Evolutionary conservation across 2,329 filamentous ascomycete species (phyloP), one percentile per base, ranked within the genome.

Genomic region (Claviceps capensis): DNA sequence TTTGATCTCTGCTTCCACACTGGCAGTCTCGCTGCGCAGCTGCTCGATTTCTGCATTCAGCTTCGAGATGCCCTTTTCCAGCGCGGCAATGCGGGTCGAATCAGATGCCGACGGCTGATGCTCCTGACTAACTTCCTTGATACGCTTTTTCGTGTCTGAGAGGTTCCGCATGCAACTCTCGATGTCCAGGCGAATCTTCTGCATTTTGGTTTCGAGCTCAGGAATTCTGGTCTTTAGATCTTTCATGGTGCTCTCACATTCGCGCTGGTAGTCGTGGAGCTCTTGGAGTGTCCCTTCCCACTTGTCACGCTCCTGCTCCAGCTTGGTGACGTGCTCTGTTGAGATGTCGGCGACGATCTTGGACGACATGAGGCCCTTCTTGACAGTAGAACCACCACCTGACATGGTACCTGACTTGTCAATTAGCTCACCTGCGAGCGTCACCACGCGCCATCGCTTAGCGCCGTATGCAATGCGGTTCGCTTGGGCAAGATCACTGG

Each of bases 371-470:
- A 89, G 82, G 0, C 94, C 94, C 63, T 84, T 88, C 60, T 91
- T 90, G 52, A 93, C 87, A 16, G 87, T 86, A 46, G 81, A 91
- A 52, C 93, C 93, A 75, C 93, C 93, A 73, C 93, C 93, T 53
- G 88, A 95, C 93, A 98, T 97, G 38, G 93, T 97, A 75, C 93
- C 93, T 1, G 91, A 96, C 65, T 94, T 94, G 71, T 98, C 93
- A 59, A 98, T 97, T 50, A 98, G 77, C 67, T 96, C 90, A 48
- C 93, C 93, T 55, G 90, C 88, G 2, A 98, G 78, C 0, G 93
- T 98, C 42, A 98, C 93, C 3, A 98, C 93, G 57, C 93, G 83
- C 93, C 93, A 98, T 66, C 93, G 76, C 72, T 83, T 87, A 46
- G 87, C 87, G 43, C 93, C 91, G 62, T 97, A 98, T 7, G 93